A percentile compares a stretch with the other conserved stretches of the same genome.
phyloP scores from a whole-genome alignment of 2,329 filamentous ascomycete species.

The Nigrospora sphaerica region DNA sequence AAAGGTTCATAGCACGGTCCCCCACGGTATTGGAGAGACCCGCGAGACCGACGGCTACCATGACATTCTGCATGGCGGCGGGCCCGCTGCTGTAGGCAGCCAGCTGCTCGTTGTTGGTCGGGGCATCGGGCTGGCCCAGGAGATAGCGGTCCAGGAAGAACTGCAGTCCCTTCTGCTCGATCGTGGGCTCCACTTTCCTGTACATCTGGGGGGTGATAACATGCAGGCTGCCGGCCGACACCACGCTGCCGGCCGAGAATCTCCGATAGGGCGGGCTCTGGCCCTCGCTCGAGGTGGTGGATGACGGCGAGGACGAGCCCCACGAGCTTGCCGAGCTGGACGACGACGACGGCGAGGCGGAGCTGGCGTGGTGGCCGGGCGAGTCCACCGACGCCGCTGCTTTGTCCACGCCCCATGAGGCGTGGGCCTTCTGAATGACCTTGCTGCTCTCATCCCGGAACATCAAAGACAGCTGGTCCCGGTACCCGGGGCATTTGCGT shows the following conservation, averaged over 20 bases:
- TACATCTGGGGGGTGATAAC: slow-evolving; percentile 14
- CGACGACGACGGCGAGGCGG: slow-evolving; percentile 16
- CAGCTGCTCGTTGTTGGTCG: slow-evolving; percentile 29
- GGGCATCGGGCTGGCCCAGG: slow-evolving; percentile 43
- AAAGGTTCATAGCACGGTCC: slow-evolving; percentile 34
- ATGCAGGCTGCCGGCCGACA: slow-evolving; percentile 2
- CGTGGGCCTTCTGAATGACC: slow-evolving; percentile 51
- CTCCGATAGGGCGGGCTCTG: slow-evolving; percentile 3
- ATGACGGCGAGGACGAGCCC: slow-evolving; percentile 14
- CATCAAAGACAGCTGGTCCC: slow-evolving; percentile 57
- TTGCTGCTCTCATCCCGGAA: slow-evolving; percentile 61
- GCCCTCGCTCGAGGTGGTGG: slow-evolving; percentile 6
- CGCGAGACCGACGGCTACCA: slow-evolving; percentile 51
- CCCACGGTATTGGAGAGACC: slow-evolving; percentile 47
- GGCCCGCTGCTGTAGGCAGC: slow-evolving; percentile 26
- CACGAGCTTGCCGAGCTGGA: slow-evolving; percentile 16
- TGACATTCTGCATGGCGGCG: slow-evolving; percentile 37
- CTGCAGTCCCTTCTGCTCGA: slow-evolving; percentile 39
- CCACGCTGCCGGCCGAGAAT: slow-evolving; percentile 1
- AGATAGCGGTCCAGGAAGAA: slow-evolving; percentile 47
- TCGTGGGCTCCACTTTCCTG: slow-evolving; percentile 30
- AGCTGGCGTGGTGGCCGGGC: slow-evolving; percentile 9
- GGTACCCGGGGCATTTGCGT: slow-evolving; percentile 56
- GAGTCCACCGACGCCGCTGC: too few relatives aligned
- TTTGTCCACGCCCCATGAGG: slow-evolving; percentile 32